Evolutionary conservation across 176 grass and related monocot species (phyloP), one percentile per base, ranked within the genome.

Genomic region (Triticum turgidum): DNA sequence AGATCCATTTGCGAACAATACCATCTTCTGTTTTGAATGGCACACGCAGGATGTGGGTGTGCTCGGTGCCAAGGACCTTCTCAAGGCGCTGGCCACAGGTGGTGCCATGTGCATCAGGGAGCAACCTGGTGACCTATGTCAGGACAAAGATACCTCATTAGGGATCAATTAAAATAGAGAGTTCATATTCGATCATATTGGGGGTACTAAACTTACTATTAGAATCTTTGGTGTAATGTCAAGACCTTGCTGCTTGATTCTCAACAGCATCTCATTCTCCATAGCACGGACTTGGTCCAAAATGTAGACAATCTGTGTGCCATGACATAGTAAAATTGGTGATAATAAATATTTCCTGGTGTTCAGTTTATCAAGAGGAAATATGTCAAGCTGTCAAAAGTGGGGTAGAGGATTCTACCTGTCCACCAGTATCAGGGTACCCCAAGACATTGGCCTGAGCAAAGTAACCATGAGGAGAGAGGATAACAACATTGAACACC

Each of bases 201-300:
- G 78, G 56, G 78, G 58, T 80, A 84, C 9, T 62, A 44, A 79
- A 85, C 90, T 88, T 92, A 94, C 93, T 78, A 94, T 92, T 27
- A 94, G 90, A 84, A 94, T 94, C 69, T 88, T 82, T 12, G 93
- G 93, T 1, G 90, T 95, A 44, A 95, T 95, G 61, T 95, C 65
- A 0, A 95, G 93, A 77, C 93, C 93, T 83, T 95, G 93, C 18
- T 83, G 90, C 79, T 95, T 95, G 84, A 94, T 95, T 74, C 88
- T 88, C 69, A 92, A 54, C 25, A 95, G 68, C 93, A 95, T 95
- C 85, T 95, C 93, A 77, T 84, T 88, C 85, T 95, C 93, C 85
- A 95, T 83, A 79, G 93, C 93, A 77, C 90, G 90, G 37, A 95
- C 93, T 95, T 95, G 93, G 85, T 95, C 93, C 93, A 95, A 88